These are phyloP conservation scores for Euptelea pleiosperma DNA, from an alignment of 164 flowering plant genomes.

Conservation along the genomic window DNA sequence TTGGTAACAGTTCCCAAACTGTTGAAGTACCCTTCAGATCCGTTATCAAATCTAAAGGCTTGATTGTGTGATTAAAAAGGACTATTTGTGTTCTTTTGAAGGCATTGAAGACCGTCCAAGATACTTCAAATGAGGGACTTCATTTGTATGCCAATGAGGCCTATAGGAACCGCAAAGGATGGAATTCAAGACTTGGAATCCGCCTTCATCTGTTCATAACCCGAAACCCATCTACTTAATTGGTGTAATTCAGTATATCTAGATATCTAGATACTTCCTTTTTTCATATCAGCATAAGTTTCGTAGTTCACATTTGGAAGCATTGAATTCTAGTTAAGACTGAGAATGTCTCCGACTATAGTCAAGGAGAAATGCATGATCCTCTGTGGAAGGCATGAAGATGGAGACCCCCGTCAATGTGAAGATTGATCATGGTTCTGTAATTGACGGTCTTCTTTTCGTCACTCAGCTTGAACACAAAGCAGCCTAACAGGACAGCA, in stretches of 20 bases:
- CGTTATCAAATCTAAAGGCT: not conserved
- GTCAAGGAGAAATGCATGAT: no score
- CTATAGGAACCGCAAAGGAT: slow-evolving; percentile 75
- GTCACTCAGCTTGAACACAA: slow-evolving; percentile 42
- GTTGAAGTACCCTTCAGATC: not conserved
- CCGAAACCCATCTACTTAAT: slow-evolving; percentile 19
- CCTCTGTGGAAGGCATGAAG: slow-evolving; percentile 43
- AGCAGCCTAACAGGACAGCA: slow-evolving; percentile 39
- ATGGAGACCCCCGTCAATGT: slow-evolving; percentile 63
- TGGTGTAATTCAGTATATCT: slow-evolving; percentile 2
- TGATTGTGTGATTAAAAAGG: not conserved
- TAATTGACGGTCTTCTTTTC: slow-evolving; percentile 44
- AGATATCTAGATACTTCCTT: not conserved
- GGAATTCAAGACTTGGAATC: slow-evolving; percentile 80
- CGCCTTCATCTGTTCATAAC: slow-evolving; percentile 40
- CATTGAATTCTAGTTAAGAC: not conserved
- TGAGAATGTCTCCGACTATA: no score
- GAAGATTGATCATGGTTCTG: slow-evolving; percentile 71
- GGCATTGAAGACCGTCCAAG: slow-evolving; percentile 44
- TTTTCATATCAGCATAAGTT: not conserved
- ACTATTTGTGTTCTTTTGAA: slow-evolving; percentile 18
- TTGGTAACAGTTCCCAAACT: slow-evolving; percentile 45
- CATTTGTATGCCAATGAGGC: slow-evolving; percentile 76
- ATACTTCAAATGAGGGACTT: slow-evolving; percentile 75
- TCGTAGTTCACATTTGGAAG: not conserved